Base-by-base conservation (phyloP, 164 flowering plant genomes). In the Magnolia sinica region DNA sequence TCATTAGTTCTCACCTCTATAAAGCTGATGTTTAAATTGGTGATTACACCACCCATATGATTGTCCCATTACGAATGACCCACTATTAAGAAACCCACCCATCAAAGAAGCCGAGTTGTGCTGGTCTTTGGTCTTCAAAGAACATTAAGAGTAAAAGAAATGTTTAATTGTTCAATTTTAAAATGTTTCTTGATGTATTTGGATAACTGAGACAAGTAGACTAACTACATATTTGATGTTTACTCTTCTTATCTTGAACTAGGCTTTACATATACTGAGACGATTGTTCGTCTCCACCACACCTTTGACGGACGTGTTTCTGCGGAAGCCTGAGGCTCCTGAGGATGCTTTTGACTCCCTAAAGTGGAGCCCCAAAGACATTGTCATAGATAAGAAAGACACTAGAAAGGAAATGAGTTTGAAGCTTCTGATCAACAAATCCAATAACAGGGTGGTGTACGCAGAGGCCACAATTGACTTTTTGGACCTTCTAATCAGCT, bases 401-500 rank as follows among this genome's bases (percentile, higher is more conserved):
- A 13, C 14, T 8, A 49, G 31, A 20, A 65, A 1, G 45, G 23
- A 66, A 37, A 51, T 29, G 50, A 37, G 51, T 6, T 16, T 74
- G 3, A 73, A 64, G 22, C 64, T 74, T 5, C 11, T 73, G 50
- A 7, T 64, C 22, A 19, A 14, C 63, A 64, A 68, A 68, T 68
- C 50, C 49, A 68, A 66, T 9, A 55, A 55, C 45, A 65, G 9
- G 55, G 61, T 74, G 14, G 49, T 74, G 20, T 66, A 23, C 23
- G 76, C 76, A 65, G 71, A 66, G 23, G 76, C 49, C 3, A 19
- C 61, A 50, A 74, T 72, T 29, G 76, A 77, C 59, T 79, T 82
- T 27, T 50, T 77, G 61, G 61, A 55, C 61, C 61, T 55, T 55
- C 61, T 55, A 10, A 7, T 55, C 0, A 77, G 80, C 78, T 74